These are phyloP conservation scores for Chenopodium formosanum DNA, from an alignment of 148 eudicot species.

Conservation along the genomic window DNA sequence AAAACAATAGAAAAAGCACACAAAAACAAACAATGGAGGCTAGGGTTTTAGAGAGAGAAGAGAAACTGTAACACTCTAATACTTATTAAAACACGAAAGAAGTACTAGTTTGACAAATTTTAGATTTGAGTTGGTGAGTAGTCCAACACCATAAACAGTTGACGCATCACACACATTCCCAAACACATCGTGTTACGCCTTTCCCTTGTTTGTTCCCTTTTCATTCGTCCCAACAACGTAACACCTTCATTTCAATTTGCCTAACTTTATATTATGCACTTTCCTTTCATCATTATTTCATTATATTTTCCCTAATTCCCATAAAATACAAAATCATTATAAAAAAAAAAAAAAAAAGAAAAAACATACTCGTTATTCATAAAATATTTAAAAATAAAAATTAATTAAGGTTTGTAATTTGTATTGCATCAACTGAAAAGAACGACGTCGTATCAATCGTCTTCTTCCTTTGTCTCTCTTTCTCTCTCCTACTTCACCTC, in stretches of 20 bases:
- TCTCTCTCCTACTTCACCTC: not conserved
- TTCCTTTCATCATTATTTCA: not conserved
- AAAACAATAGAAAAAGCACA: no score
- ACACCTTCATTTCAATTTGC: not conserved
- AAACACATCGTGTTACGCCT: conserved; percentile 7
- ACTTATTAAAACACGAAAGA: no score
- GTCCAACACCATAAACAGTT: not conserved
- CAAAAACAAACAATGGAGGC: no score
- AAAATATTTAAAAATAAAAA: no score
- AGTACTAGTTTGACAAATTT: not conserved
- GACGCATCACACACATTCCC: conserved; percentile 2
- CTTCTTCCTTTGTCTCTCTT: not conserved
- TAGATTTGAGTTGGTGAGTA: not conserved
- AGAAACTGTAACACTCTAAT: no score
- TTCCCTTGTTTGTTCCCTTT: not conserved
- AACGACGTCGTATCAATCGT: not conserved
- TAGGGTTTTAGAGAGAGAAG: no score
- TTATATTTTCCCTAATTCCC: not conserved
- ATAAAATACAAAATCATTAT: not conserved
- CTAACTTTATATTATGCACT: not conserved
- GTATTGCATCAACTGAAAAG: no score
- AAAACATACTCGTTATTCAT: no score
- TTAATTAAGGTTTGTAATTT: no score
- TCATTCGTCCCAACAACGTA: conserved; percentile 26
- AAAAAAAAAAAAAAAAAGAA: no score